Evolutionary conservation across 225 moss, liverwort and hornwort species (phyloP).

Genomic region (Antitrichia curtipendula): DNA sequence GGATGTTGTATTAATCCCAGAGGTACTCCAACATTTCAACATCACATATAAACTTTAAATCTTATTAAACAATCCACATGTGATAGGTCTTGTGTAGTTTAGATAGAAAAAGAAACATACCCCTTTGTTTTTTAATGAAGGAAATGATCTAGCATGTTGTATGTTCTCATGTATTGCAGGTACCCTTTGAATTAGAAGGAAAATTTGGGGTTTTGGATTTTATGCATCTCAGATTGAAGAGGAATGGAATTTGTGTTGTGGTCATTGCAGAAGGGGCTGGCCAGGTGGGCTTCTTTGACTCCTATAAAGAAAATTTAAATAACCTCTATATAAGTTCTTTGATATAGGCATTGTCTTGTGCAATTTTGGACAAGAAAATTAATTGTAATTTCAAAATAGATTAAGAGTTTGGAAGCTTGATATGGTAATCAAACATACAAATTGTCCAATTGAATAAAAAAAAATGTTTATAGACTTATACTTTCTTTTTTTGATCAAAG

Average conservation of each 20-base stretch:
- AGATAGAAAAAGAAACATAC: not conserved
- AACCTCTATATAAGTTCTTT: too few relatives aligned
- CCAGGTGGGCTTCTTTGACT: slow-evolving; percentile 24
- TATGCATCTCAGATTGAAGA: slow-evolving; percentile 58
- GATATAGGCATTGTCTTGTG: not conserved
- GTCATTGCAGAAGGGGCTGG: slow-evolving; percentile 95
- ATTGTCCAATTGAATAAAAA: not conserved
- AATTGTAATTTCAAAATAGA: not conserved
- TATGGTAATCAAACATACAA: not conserved
- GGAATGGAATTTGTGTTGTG: slow-evolving; percentile 72
- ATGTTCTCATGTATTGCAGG: slow-evolving; percentile 5
- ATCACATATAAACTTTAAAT: not conserved
- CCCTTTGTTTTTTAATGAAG: not conserved
- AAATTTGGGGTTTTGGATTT: slow-evolving; percentile 57
- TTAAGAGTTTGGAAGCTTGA: too few relatives aligned
- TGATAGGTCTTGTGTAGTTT: not conserved
- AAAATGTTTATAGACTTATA: not conserved
- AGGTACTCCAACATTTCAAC: slow-evolving; percentile 12
- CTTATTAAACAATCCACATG: not conserved
- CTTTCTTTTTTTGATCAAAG: not conserved
- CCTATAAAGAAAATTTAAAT: not conserved
- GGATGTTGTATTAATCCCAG: slow-evolving; percentile 78
- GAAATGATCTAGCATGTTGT: not conserved
- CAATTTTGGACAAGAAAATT: not conserved
- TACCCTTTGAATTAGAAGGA: slow-evolving; percentile 63